These are phyloP conservation scores for Naegleria fowleri DNA, from an alignment of 208 protist genomes.

Conservation along the genomic window DNA sequence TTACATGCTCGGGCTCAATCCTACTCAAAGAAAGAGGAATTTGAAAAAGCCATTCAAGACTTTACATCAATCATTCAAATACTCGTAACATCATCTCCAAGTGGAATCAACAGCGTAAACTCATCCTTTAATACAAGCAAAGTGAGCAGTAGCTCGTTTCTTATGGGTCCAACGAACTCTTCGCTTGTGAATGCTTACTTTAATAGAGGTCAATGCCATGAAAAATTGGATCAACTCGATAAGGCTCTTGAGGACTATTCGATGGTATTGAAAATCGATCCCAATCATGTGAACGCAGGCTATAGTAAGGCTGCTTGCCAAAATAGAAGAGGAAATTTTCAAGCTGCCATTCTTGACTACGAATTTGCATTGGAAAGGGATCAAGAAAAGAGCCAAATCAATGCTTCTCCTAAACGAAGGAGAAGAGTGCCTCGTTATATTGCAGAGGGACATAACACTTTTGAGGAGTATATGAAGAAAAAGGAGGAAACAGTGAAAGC, in stretches of 20 bases:
- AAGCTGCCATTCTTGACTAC: constrained; percentile 63
- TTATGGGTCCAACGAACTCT: not conserved
- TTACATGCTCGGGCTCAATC: constrained; percentile 69
- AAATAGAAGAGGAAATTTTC: constrained; percentile 28
- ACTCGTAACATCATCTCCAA: no score
- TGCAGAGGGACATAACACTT: constrained; percentile 6
- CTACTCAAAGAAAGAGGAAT: constrained; percentile 54
- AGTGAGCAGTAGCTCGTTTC: no score
- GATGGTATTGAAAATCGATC: constrained; percentile 56
- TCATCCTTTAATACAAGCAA: no score
- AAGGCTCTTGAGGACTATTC: constrained; percentile 68
- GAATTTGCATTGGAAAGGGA: constrained; percentile 62
- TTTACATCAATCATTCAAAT: no score
- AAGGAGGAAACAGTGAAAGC: not conserved
- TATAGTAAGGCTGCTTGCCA: constrained; percentile 77
- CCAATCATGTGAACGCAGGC: constrained; percentile 65
- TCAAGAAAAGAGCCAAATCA: constrained; percentile 48
- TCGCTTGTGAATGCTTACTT: constrained; percentile 27
- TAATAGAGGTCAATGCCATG: constrained; percentile 35
- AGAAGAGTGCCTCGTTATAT: not conserved
- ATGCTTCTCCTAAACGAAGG: constrained; percentile 77
- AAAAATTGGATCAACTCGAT: constrained; percentile 53
- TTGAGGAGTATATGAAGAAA: constrained; percentile 19
- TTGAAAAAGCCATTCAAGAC: constrained; percentile 49
- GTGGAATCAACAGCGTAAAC: no score